Percentiles rank a stretch among this genome's conserved stretches.
These are phyloP conservation scores for Pythium dissimile DNA, from an alignment of 352 stramenopile genomes.

Conservation along the genomic window DNA sequence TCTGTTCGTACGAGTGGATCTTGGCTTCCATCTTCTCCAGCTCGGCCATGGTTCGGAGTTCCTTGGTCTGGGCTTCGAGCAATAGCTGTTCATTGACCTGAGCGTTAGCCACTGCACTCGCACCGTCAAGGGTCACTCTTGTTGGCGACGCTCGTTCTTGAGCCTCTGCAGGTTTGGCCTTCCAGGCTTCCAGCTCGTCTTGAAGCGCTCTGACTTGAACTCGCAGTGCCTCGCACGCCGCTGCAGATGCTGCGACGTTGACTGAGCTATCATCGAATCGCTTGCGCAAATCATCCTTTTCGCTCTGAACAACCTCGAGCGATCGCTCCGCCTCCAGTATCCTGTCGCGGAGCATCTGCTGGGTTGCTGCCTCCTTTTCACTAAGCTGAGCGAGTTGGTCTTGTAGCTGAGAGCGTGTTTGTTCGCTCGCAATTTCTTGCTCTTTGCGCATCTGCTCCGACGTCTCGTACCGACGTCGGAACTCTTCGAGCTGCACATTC, in stretches of 20 bases:
- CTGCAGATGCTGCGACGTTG: conserved; percentile 31
- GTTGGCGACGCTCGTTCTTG: conserved; percentile 20
- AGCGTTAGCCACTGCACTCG: conserved; percentile 3
- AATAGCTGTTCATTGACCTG: conserved; percentile 50
- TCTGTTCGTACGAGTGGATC: conserved; percentile 41
- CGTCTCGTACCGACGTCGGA: conserved; percentile 56
- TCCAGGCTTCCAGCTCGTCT: conserved; percentile 40
- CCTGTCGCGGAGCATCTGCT: conserved; percentile 42
- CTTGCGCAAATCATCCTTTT: conserved; percentile 40
- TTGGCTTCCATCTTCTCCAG: conserved; percentile 72
- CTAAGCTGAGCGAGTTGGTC: conserved; percentile 36
- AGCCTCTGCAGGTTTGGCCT: conserved; percentile 27
- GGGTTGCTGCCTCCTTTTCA: conserved; percentile 44
- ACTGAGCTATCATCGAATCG: conserved; percentile 34
- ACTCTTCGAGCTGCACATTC: conserved; percentile 74
- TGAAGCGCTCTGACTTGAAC: conserved; percentile 30
- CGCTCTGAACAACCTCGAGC: conserved; percentile 31
- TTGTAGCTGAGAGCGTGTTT: conserved; percentile 55
- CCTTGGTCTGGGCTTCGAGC: conserved; percentile 70
- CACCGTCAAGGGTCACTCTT: conserved; percentile 5
- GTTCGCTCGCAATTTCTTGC: conserved; percentile 46
- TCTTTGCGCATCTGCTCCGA: conserved; percentile 69
- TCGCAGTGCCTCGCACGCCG: conserved; percentile 29
- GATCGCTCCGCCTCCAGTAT: conserved; percentile 27
- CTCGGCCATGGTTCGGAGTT: conserved; percentile 61